Evolutionary conservation across 2,329 filamentous ascomycete genomes (phyloP).

Genomic region (Penicillium hesseltinei): DNA sequence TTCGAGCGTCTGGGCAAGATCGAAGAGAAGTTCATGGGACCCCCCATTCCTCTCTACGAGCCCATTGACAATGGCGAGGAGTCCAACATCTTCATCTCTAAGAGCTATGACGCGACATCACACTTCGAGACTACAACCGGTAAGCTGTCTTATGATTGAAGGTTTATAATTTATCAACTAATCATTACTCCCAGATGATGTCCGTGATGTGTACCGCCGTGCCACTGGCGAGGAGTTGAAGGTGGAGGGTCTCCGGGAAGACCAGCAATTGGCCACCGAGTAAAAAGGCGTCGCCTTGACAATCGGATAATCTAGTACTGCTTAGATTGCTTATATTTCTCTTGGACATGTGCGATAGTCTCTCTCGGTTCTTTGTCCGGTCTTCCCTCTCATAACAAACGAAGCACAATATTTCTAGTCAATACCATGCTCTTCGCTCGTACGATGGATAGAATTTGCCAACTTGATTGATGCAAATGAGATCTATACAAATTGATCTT

Average conservation of each 20-base stretch:
- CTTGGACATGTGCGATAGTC: conserved; percentile 27
- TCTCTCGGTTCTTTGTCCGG: conserved; percentile 16
- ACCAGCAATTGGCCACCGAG: conserved; percentile 46
- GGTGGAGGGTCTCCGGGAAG: conserved; percentile 82
- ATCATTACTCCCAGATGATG: conserved; percentile 65
- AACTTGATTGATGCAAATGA: conserved; percentile 2
- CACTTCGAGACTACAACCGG: conserved; percentile 90
- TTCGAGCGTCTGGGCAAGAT: conserved; percentile 89
- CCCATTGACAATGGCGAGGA: conserved; percentile 76
- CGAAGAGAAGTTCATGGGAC: conserved; percentile 95
- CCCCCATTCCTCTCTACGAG: conserved; percentile 91
- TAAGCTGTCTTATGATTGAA: conserved; percentile 32
- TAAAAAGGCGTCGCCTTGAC: conserved; percentile 23
- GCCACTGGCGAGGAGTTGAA: conserved; percentile 80
- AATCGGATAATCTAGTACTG: conserved; percentile 28
- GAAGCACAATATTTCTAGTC: conserved; percentile 18
- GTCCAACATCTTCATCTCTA: conserved; percentile 95
- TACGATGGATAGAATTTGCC: not conserved
- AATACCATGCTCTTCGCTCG: conserved; percentile 1
- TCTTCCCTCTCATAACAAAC: conserved; percentile 10
- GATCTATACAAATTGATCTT: conserved; percentile 9
- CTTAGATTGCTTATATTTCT: conserved; percentile 33
- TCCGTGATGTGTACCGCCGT: conserved; percentile 87
- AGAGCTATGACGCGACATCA: conserved; percentile 96
- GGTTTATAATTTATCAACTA: conserved; percentile 1